phyloP scores from a whole-genome alignment of 768 basidiomycete genomes.

The Phallus indusiatus region DNA sequence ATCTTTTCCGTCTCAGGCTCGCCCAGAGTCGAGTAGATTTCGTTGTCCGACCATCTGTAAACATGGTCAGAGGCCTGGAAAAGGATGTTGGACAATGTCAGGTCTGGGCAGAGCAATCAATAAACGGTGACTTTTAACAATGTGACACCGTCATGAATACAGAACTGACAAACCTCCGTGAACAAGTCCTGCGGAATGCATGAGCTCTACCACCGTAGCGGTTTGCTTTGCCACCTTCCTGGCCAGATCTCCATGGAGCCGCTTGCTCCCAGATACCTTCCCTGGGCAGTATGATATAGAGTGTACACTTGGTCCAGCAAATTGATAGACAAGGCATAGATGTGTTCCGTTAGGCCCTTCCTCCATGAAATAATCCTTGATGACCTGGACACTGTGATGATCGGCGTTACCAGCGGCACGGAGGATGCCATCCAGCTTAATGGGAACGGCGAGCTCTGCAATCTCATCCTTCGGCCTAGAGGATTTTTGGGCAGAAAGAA shows the following conservation, averaged over 20 bases:
- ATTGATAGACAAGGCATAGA: constrained; percentile 36
- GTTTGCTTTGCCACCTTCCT: constrained; percentile 27
- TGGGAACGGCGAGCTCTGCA: constrained; percentile 25
- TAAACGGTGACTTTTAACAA: constrained; percentile 21
- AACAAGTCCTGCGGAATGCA: constrained; percentile 26
- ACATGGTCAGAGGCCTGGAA: constrained; percentile 21
- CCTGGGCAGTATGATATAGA: constrained; percentile 25
- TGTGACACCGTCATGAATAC: neutral
- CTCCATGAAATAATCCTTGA: constrained; percentile 37
- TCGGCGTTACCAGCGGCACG: constrained; percentile 18
- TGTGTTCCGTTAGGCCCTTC: constrained; percentile 43
- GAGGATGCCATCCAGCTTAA: constrained; percentile 25
- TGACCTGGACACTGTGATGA: constrained; percentile 16
- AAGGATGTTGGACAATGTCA: constrained; percentile 26
- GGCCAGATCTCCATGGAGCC: constrained; percentile 26
- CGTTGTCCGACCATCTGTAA: constrained; percentile 24
- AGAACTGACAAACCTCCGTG: constrained; percentile 27
- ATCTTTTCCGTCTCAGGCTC: constrained; percentile 24
- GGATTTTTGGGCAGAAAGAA: constrained; percentile 25
- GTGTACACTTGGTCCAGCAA: constrained; percentile 33
- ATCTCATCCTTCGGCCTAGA: constrained; percentile 16
- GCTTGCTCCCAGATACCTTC: constrained; percentile 20
- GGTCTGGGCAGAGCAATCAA: too few relatives aligned
- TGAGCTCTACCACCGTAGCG: constrained; percentile 17
- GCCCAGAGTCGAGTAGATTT: constrained; percentile 25